Conservation (phyloP, 2,329 filamentous ascomycete species). For the Penicillium digitatum region DNA sequence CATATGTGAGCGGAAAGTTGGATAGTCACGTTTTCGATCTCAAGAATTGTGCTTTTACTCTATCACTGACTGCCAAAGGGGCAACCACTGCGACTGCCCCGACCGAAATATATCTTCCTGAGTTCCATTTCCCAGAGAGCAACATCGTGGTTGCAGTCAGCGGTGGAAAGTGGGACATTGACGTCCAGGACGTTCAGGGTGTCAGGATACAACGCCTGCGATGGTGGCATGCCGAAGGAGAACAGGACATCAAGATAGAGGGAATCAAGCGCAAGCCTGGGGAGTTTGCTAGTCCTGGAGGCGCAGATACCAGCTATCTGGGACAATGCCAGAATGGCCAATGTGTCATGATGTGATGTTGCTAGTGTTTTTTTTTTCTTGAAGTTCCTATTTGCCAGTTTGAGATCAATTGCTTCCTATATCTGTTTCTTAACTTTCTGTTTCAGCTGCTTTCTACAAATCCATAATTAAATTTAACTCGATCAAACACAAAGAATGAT, state of each 20-base stretch:
- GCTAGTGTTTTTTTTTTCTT: neutral
- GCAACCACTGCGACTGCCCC: constrained; percentile 62
- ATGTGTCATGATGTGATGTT: constrained; percentile 49
- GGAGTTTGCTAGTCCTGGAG: constrained; percentile 46
- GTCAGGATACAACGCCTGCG: constrained; percentile 69
- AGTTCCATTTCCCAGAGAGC: constrained; percentile 83
- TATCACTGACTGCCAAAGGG: constrained; percentile 62
- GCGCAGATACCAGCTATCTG: constrained; percentile 74
- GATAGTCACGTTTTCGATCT: constrained; percentile 76
- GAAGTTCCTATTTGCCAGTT: neutral
- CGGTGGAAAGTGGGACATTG: constrained; percentile 86
- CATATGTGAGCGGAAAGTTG: constrained; percentile 68
- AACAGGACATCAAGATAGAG: constrained; percentile 72
- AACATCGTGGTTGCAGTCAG: constrained; percentile 69
- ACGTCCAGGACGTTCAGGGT: constrained; percentile 65
- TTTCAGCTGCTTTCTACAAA: neutral
- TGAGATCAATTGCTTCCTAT: neutral
- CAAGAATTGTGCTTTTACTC: constrained; percentile 68
- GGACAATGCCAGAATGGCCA: constrained; percentile 54
- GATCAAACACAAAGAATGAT: neutral
- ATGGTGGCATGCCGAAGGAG: constrained; percentile 90
- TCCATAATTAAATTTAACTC: neutral
- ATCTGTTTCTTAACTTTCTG: neutral
- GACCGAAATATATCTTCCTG: constrained; percentile 80
- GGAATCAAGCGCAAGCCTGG: constrained; percentile 63